Conservation (phyloP, 805 yeast species). For the Groenewaldozyma salmanticensis region DNA sequence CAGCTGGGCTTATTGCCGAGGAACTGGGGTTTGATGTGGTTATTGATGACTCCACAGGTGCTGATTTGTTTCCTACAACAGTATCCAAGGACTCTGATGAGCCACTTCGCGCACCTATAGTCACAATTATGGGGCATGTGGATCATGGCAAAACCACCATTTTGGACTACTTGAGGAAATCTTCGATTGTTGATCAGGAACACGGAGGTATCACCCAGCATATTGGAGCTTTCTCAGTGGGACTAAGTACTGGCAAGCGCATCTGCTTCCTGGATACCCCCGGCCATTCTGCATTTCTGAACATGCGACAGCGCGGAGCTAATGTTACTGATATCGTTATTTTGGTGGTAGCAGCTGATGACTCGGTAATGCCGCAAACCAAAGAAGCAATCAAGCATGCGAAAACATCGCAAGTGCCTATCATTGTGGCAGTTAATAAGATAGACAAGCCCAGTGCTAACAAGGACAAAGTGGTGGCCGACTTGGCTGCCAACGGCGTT, state of each 20-base stretch:
- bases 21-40: conserved; percentile 68
- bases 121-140: conserved; percentile 97
- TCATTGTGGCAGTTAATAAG: conserved; percentile 88
- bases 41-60: conserved; percentile 45
- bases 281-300: conserved; percentile 93
- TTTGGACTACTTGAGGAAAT: conserved; percentile 74
- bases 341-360: conserved; percentile 93
- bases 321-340: conserved; percentile 85
- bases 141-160: conserved; percentile 98
- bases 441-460: conserved; percentile 75
- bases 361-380: conserved; percentile 96
- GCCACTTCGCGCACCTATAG: conserved; percentile 80
- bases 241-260: conserved; percentile 56
- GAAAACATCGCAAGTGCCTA: conserved; percentile 65
- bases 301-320: conserved; percentile 96
- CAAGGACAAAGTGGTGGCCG: conserved; percentile 66
- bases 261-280: conserved; percentile 95
- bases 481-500: conserved; percentile 65
- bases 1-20: conserved; percentile 77
- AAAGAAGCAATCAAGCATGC: conserved; percentile 92
- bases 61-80: conserved; percentile 49
- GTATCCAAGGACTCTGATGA: conserved; percentile 27
- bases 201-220: conserved; percentile 97
- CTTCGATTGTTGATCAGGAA: conserved; percentile 74
- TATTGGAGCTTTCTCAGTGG: conserved; percentile 91